Percentiles rank a stretch among this genome's conserved stretches.
Evolutionary conservation across 495 filamentous ascomycete species (phyloP).

Genomic region (Talaromyces proteolyticus): DNA sequence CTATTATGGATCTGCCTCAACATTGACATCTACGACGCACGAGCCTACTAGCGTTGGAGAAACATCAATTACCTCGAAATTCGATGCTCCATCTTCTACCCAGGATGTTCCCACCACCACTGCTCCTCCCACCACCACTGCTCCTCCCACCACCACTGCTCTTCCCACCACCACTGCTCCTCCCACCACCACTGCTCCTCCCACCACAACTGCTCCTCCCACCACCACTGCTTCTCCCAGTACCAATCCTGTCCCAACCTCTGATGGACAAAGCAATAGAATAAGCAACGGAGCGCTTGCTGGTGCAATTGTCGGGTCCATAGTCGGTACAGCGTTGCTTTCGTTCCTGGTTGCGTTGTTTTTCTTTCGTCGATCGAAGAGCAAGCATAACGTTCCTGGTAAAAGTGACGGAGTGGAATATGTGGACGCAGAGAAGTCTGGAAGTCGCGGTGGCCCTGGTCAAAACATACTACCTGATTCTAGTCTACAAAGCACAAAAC

Average conservation of each 20-base stretch:
- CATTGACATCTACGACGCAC: too few species aligned
- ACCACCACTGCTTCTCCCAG: neutral
- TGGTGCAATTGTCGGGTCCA: constrained; percentile 22
- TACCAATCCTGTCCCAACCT: neutral
- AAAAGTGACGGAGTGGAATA: neutral
- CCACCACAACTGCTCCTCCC: neutral
- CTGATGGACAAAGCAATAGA: neutral
- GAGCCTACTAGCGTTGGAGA: too few species aligned
- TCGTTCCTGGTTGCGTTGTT: constrained; percentile 19
- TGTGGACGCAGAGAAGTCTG: too few species aligned
- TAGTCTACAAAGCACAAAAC: neutral
- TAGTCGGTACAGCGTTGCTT: constrained; percentile 20
- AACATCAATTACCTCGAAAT: too few species aligned
- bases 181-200: neutral
- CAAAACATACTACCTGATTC: neutral
- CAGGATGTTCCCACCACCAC: too few species aligned
- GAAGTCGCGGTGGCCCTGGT: neutral
- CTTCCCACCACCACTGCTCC: too few species aligned
- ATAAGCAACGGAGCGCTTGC: constrained; percentile 20
- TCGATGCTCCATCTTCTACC: too few species aligned
- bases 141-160: too few species aligned
- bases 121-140: too few species aligned
- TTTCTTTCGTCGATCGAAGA: constrained; percentile 9
- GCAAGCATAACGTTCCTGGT: neutral
- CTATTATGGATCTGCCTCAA: too few species aligned